Percentiles rank a stretch among this genome's conserved stretches.
phyloP scores from a whole-genome alignment of 164 flowering plant species.

The Houttuynia cordata region DNA sequence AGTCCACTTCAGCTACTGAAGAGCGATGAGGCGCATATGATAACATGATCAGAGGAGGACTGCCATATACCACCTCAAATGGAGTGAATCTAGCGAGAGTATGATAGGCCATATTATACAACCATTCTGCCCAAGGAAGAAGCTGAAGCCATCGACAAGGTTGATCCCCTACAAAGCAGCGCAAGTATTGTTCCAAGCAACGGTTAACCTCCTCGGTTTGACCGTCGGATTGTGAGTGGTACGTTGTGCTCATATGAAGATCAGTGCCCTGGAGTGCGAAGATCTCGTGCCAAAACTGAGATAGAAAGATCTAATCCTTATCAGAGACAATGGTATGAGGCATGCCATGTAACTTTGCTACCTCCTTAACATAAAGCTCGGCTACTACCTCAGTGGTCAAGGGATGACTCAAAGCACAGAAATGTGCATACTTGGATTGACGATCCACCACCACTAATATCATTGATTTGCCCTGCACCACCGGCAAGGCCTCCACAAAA shows the following conservation, averaged over 20 bases:
- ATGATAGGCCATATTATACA: neutral
- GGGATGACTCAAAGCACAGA: slow-evolving; percentile 1
- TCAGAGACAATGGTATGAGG: slow-evolving; percentile 1
- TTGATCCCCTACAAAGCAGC: neutral
- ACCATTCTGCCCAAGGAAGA: neutral
- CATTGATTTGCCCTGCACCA: neutral
- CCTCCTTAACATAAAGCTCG: neutral
- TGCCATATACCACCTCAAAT: slow-evolving; percentile 1
- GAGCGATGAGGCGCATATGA: neutral
- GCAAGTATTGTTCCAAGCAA: neutral
- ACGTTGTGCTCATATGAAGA: neutral
- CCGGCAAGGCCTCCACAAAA: slow-evolving; percentile 5
- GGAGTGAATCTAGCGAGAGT: neutral
- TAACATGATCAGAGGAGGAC: neutral
- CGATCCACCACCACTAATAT: slow-evolving; percentile 8
- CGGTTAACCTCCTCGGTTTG: slow-evolving; percentile 1
- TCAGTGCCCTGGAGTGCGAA: neutral
- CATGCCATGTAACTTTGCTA: slow-evolving; percentile 2
- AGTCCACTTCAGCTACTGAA: neutral
- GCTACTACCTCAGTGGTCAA: neutral
- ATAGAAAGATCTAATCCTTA: slow-evolving; percentile 1
- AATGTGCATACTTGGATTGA: neutral
- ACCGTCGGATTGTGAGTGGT: slow-evolving; percentile 2
- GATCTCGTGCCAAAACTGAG: slow-evolving; percentile 2
- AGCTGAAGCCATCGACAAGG: neutral